These are phyloP conservation scores for Diutina siamensis DNA, from an alignment of 1,139 yeast genomes.

Conservation along the genomic window DNA sequence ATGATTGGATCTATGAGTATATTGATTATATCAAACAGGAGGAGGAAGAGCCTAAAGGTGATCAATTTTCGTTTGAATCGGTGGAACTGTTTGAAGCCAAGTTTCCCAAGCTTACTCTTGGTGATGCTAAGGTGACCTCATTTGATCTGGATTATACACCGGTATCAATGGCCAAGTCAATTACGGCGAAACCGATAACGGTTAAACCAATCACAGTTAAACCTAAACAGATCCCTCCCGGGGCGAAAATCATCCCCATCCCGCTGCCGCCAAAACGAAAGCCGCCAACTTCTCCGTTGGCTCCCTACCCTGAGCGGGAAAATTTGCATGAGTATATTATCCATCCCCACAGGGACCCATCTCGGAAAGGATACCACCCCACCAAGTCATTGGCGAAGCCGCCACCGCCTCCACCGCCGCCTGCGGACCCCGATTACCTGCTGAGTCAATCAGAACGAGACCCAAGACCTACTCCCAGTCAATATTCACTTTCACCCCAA, in stretches of 20 bases:
- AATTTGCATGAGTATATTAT: neutral
- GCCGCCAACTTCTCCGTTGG: neutral
- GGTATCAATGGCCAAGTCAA: neutral
- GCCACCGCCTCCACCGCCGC: neutral
- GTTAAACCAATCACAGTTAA: neutral
- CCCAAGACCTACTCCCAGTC: neutral
- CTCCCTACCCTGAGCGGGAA: slow-evolving; percentile 2
- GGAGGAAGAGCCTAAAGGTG: slow-evolving; percentile 12
- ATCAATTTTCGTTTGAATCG: neutral
- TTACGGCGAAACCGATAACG: too few relatives aligned
- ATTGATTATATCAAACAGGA: slow-evolving; percentile 27
- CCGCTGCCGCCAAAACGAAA: neutral
- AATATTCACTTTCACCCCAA: too few relatives aligned
- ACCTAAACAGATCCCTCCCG: neutral
- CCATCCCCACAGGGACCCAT: slow-evolving; percentile 1
- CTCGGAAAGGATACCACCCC: slow-evolving; percentile 3
- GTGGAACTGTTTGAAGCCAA: neutral
- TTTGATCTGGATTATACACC: neutral
- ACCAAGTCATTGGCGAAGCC: neutral
- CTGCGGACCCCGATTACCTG: neutral
- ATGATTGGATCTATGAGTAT: slow-evolving; percentile 30
- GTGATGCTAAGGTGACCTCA: neutral
- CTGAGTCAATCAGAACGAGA: neutral
- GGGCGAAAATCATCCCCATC: neutral
- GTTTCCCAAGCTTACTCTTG: neutral